Evolutionary conservation across 305 asterid species (phyloP), one percentile per base, ranked within the genome.

Genomic region (Fraxinus latifolia): DNA sequence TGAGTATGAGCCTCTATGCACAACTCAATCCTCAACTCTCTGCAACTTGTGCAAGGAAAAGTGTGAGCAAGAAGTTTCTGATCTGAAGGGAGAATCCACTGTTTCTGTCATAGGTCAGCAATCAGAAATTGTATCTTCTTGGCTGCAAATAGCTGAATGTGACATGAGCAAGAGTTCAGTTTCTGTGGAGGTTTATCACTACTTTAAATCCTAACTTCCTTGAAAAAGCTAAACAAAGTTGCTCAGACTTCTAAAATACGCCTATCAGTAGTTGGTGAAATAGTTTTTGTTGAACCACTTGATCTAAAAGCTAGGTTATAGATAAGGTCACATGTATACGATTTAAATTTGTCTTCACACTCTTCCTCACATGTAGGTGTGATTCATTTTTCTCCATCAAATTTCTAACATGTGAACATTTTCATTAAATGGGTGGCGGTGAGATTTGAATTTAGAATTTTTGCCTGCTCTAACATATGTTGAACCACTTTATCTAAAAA

Each of bases 21-120:
- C 82, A 74, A 78, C 86, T 79, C 88, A 85, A 82, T 82, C 91
- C 79, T 34, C 81, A 29, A 86, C 74, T 65, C 88, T 93, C 79
- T 96, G 99, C 90, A 81, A 81, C 72, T 74, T 67, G 65, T 96
- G 99, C 91, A 90, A 92, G 79, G 91, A 86, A 79, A 94, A 90
- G 83, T 93, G 84, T 50, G 97, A 92, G 89, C 84, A 84, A 84
- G 99, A 96, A 91, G 93, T 89, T 82, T 84, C 92, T 73, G 82
- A 87, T 80, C 83, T 80, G 77, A 92, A 87, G 72, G 93, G 92
- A 82, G 83, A 79, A 75, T 42, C 93, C 67, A 78, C 77, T 77
- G 83, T 58, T 85, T 82, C 93, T 70, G 87, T 82, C 81, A 84
- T 90, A 81, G 91, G 87, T 55, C 88, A 86, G 81, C 84, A 83